Evolutionary conservation across 2,329 filamentous ascomycete genomes (phyloP), one percentile per base, ranked within the genome.

Genomic region (Fusarium paranaense): DNA sequence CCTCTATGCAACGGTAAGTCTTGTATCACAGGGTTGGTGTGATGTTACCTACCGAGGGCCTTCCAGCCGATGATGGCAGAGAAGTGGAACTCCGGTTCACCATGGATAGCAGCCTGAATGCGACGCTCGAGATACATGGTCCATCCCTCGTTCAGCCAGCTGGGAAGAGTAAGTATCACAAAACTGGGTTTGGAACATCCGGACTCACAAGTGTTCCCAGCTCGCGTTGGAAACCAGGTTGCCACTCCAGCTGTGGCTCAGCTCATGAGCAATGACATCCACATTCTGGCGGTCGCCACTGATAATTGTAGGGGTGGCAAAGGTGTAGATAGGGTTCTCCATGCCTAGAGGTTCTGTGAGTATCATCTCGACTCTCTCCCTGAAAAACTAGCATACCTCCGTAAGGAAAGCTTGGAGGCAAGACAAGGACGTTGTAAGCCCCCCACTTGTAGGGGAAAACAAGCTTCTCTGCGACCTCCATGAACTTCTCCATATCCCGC

Each of bases 31-130:
- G 20, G 13, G n/a, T 6, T n/a, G 3, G 9, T 18, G 10, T 6
- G n/a, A 30, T 59, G 59, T 45, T 59, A 76, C 85, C 65, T 80
- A 90, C 88, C 89, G 20, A 98, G 90, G 3, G 92, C 90, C 81
- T 97, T 97, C 96, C 96, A 98, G 69, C 97, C 97, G 74, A 98
- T 97, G 74, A 98, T 97, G 73, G 96, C 92, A 10, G 94, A 97
- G 83, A 99, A 98, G 84, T 98, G 94, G 72, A 97, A 94, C 80
- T 97, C 92, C 6, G 93, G 85, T 73, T 96, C 93, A 56, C 95
- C 95, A 77, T 98, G 95, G 52, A 97, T 87, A 22, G 87, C 89
- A 16, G 91, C 93, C 73, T 92, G 88, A 68, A 97, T 94, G 58
- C 97, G 90, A 62, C 97, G 93, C 84, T 99, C 97, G 6, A 98